Evolutionary conservation across 2,329 filamentous ascomycete species (phyloP), one percentile per base, ranked within the genome.

Genomic region (Acephala macrosclerotiorum): DNA sequence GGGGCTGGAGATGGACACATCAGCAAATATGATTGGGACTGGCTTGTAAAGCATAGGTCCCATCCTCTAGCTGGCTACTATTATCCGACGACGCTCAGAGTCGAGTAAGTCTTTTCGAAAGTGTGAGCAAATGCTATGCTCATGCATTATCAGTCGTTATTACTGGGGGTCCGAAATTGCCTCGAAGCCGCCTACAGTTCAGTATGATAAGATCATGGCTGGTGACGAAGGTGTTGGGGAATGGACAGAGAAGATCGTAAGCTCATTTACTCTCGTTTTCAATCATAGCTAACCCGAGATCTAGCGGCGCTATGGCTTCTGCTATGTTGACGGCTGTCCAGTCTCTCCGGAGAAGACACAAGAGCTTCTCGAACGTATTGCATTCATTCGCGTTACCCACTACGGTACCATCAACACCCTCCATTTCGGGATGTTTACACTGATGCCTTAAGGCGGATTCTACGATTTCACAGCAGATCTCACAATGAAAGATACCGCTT

Each of bases 381-480:
- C 93, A 0, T 95, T 95, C 69, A 94, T 98, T 73, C 88, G 94
- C 20, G 84, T 90, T 67, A 99, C 96, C 0, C 96, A 98, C 77
- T 99, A 98, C 78, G 95, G 93, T 81, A 87, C 80, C 18, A 29
- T 51, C 33, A 36, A 18, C 22, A 14, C 20, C 6, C 6, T 40
- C 11, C 9, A 16, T 40, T 1, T 20, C 33, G n/a, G 18, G 29
- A 20, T 18, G 16, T 16, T 16, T 60, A 59, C 9, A 5, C 66
- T 70, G 42, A 71, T 29, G n/a, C 25, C 8, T 61, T 71, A 16
- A 83, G 84, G 88, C 68, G 89, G 85, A 33, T 92, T 92, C 78
- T 92, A 89, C 82, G 95, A 97, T 79, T 98, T 98, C 78, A 92
- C 92, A 0, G 91, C 94, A 5, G 92, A 97, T 77, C 85, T 97